Conservation (phyloP, 176 grass and related monocot species). For the Hyparrhenia diplandra region DNA sequence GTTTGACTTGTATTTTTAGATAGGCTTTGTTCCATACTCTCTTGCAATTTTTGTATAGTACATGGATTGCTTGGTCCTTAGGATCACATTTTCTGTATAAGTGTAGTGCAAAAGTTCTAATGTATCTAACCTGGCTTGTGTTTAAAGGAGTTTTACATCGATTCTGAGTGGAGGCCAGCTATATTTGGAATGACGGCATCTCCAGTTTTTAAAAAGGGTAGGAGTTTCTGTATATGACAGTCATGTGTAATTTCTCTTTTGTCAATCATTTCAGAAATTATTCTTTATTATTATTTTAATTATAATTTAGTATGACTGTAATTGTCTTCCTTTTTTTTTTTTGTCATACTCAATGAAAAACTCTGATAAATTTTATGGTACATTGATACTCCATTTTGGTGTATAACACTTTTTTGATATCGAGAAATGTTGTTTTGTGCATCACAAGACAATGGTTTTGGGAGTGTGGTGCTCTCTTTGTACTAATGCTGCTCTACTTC, state of each 20-base stretch:
- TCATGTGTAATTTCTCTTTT: background rate
- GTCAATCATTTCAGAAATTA: background rate
- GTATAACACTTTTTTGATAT: background rate
- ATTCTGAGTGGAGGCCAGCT: slow-evolving; percentile 42
- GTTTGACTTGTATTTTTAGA: background rate
- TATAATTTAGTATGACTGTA: background rate
- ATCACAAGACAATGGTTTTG: background rate
- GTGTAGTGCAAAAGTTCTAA: slow-evolving; percentile 4
- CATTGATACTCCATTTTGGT: background rate
- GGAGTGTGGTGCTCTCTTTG: background rate
- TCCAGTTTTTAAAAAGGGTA: slow-evolving; percentile 48
- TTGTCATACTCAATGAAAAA: slow-evolving; percentile 3
- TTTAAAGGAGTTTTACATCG: slow-evolving; percentile 57
- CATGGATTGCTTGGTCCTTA: slow-evolving; percentile 5
- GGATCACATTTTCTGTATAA: background rate
- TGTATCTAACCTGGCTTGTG: background rate
- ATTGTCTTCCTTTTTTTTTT: background rate
- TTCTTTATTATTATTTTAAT: background rate
- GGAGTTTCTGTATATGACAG: background rate
- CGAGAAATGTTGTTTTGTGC: background rate
- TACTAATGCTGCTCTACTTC: background rate
- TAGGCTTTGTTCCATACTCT: slow-evolving; percentile 2
- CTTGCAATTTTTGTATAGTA: background rate
- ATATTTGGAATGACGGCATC: slow-evolving; percentile 67
- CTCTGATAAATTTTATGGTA: background rate